Percentiles rank a stretch among this genome's conserved stretches.
Conservation (phyloP, 164 flowering plant species). For the Hamamelis virginiana region DNA sequence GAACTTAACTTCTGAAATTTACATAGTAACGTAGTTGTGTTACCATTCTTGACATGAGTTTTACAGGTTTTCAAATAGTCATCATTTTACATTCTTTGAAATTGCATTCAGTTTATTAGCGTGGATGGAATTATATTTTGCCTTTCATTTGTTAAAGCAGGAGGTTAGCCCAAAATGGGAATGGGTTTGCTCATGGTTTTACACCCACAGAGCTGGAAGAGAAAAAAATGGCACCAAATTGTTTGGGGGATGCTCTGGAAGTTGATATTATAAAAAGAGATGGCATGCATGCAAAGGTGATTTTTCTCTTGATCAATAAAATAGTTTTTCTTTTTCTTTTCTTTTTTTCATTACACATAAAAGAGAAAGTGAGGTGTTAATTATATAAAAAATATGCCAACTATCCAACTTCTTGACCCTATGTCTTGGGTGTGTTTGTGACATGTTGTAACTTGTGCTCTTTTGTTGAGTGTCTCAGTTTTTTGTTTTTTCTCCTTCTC, state of each 20-base stretch:
- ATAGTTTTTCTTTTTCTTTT: not conserved
- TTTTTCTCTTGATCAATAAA: not conserved
- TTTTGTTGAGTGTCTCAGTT: not conserved
- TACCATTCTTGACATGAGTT: too few species aligned
- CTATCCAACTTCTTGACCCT: not conserved
- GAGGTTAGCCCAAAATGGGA: conserved; percentile 27
- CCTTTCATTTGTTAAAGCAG: conserved; percentile 25
- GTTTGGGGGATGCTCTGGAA: conserved; percentile 15
- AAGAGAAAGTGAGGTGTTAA: not conserved
- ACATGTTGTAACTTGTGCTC: not conserved
- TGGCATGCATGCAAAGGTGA: conserved; percentile 24
- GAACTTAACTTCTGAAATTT: too few species aligned
- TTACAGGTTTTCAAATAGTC: not conserved
- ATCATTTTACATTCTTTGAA: not conserved
- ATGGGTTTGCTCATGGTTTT: conserved; percentile 21
- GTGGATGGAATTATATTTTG: not conserved
- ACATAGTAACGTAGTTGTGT: too few species aligned
- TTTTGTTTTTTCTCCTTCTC: not conserved
- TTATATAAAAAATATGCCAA: too few species aligned
- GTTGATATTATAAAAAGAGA: conserved; percentile 21
- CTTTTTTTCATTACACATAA: not conserved
- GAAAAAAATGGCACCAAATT: conserved; percentile 4
- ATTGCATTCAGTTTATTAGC: not conserved
- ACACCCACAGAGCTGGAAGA: conserved; percentile 14
- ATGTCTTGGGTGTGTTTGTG: not conserved